phyloP scores from a whole-genome alignment of 164 flowering plant species.

The Aristolochia fimbriata region DNA sequence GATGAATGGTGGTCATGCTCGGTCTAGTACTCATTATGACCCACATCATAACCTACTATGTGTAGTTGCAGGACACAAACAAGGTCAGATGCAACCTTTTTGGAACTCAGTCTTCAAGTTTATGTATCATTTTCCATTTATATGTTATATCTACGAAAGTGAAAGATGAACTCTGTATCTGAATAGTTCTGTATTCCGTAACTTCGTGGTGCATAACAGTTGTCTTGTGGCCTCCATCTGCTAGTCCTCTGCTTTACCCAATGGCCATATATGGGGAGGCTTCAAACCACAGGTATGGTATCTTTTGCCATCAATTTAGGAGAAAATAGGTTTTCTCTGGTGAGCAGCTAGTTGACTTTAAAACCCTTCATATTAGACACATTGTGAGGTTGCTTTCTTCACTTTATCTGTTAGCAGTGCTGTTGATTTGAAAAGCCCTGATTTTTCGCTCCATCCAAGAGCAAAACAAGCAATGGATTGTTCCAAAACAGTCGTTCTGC shows the following conservation, averaged over 20 bases:
- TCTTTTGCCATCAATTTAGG: background rate
- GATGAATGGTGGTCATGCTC: slow-evolving; percentile 72
- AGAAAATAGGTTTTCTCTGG: background rate
- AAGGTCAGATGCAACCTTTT: slow-evolving; percentile 35
- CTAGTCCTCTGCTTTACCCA: slow-evolving; percentile 63
- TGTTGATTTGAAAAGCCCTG: slow-evolving; percentile 57
- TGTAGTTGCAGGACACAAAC: slow-evolving; percentile 71
- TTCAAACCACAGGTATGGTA: slow-evolving; percentile 86
- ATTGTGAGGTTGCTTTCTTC: background rate
- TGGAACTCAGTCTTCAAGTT: background rate
- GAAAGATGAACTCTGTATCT: background rate
- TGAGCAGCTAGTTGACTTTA: background rate
- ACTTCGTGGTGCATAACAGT: slow-evolving; percentile 34
- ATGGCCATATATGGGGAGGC: slow-evolving; percentile 89
- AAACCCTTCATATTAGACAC: background rate
- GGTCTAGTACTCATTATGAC: slow-evolving; percentile 95
- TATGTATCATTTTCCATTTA: background rate
- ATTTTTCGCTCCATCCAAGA: slow-evolving; percentile 61
- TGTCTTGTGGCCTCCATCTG: slow-evolving; percentile 92
- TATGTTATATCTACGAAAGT: background rate
- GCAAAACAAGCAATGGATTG: slow-evolving; percentile 39
- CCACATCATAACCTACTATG: slow-evolving; percentile 90
- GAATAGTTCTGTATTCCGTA: background rate
- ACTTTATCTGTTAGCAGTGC: slow-evolving; percentile 34
- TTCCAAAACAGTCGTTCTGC: slow-evolving; percentile 70